phyloP scores from a whole-genome alignment of 371 early-diverging fungal genomes.

The Apophysomyces sp. region DNA sequence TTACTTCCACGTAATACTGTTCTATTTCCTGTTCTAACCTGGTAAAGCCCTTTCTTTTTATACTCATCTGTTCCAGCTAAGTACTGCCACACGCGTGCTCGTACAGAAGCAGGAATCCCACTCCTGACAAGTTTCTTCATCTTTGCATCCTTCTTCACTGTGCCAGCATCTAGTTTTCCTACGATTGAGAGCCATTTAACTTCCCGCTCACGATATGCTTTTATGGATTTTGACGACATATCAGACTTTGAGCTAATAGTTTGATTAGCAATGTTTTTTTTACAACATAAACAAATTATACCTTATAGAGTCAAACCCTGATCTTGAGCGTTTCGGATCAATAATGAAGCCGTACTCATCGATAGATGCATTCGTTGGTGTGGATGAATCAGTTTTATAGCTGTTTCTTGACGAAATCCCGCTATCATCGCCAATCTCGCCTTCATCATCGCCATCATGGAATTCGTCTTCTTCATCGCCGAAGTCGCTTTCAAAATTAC shows the following conservation, averaged over 20 bases:
- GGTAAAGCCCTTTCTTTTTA: conserved; percentile 45
- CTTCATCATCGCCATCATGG: conserved; percentile 15
- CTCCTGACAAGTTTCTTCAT: conserved; percentile 68
- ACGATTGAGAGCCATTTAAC: conserved; percentile 51
- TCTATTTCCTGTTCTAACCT: conserved; percentile 33
- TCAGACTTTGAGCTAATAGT: conserved; percentile 12
- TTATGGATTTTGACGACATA: conserved; percentile 36
- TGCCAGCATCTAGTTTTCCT: conserved; percentile 40
- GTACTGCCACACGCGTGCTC: conserved; percentile 75
- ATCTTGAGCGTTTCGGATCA: conserved; percentile 16
- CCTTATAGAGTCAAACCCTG: conserved; percentile 11
- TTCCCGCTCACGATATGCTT: conserved; percentile 51
- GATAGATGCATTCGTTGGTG: conserved; percentile 11
- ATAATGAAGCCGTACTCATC: conserved; percentile 64
- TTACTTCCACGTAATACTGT: neutral
- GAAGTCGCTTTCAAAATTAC: neutral
- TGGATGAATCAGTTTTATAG: neutral
- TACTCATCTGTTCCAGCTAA: conserved; percentile 55
- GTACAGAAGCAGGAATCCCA: conserved; percentile 75
- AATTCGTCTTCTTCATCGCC: conserved; percentile 7
- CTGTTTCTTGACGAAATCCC: neutral
- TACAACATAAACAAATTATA: conserved; percentile 9
- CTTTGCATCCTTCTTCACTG: conserved; percentile 50
- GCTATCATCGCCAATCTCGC: conserved; percentile 3
- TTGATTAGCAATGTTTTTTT: neutral